Evolutionary conservation across 306 rosid genomes (phyloP), one percentile per base, ranked within the genome.

Genomic region (Quercus wislizeni): DNA sequence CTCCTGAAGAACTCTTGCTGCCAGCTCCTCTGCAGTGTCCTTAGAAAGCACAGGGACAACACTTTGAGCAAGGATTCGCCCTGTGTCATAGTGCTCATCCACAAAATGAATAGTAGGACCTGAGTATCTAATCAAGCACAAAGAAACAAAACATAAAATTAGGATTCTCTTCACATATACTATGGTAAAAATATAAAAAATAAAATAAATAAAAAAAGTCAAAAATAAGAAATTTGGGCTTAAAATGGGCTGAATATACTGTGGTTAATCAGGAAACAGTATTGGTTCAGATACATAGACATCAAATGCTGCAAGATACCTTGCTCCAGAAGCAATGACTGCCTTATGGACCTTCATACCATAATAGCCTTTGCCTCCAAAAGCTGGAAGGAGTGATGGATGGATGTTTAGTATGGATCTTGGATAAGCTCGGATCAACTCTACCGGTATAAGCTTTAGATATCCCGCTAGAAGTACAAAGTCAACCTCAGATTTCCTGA

Each of bases 371-470:
- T 92, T 86, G 69, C 99, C 99, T 84, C 99, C 99, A 86, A 95
- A 95, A 69, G 99, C 95, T 30, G 98, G 98, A 85, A 92, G 99
- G 84, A 95, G 95, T 38, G 99, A 91, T 46, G 99, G 98, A 80
- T 95, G 98, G 55, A 95, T 92, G 78, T 95, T 95, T 73, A 90
- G 28, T 67, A 92, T 90, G 81, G 92, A 89, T 82, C 86, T 89
- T 58, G 87, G 82, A 78, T 85, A 91, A 62, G 97, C 97, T 77
- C 83, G 89, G 76, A 89, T 86, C 86, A 95, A 80, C 76, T 90
- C 97, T 25, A 64, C 84, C 0, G 98, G 99, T 87, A 95, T 86
- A 69, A 95, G 92, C 86, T 91, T 93, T 71, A 95, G 85, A 76
- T 84, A 95, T 83, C 99, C 98, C 73, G 98, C 99, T 46, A 95